Conservation (phyloP, 371 early-diverging fungal species). For the Apophysomyces variabilis region DNA sequence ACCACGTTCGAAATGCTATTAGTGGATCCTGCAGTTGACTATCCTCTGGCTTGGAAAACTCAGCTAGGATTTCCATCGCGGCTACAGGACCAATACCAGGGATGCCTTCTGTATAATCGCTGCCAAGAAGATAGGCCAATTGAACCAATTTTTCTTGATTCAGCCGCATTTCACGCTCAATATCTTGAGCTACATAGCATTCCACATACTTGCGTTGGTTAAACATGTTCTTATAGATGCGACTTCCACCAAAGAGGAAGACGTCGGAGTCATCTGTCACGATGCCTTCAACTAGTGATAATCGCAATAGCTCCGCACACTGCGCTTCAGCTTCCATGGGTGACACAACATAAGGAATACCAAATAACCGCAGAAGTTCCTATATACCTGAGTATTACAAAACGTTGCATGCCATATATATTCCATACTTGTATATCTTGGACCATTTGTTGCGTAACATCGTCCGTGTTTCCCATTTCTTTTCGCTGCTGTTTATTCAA, state of each 20-base stretch:
- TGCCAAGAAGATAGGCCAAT: slow-evolving; percentile 92
- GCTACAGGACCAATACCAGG: slow-evolving; percentile 94
- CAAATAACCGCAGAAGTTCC: slow-evolving; percentile 89
- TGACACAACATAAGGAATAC: slow-evolving; percentile 94
- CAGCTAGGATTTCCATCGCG: slow-evolving; percentile 87
- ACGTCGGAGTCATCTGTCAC: slow-evolving; percentile 99
- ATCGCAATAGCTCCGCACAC: slow-evolving; percentile 82
- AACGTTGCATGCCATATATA: not conserved
- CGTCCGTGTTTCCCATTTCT: slow-evolving; percentile 69
- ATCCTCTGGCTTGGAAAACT: slow-evolving; percentile 60
- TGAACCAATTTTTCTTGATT: slow-evolving; percentile 77
- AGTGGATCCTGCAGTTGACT: slow-evolving; percentile 40
- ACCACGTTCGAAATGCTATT: slow-evolving; percentile 68
- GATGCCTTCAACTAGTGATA: slow-evolving; percentile 92
- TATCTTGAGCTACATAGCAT: slow-evolving; percentile 68
- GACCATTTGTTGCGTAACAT: slow-evolving; percentile 73
- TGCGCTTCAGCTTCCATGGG: slow-evolving; percentile 99
- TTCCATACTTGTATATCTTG: slow-evolving; percentile 63
- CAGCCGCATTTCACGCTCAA: slow-evolving; percentile 75
- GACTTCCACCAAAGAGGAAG: slow-evolving; percentile 92
- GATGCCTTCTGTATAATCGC: slow-evolving; percentile 98
- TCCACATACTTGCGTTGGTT: slow-evolving; percentile 88
- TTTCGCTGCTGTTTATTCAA: slow-evolving; percentile 59
- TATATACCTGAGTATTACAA: slow-evolving; percentile 9
- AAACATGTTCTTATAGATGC: slow-evolving; percentile 96